Evolutionary conservation across 2,329 filamentous ascomycete species (phyloP).

Genomic region (Phialemoniopsis sp.): DNA sequence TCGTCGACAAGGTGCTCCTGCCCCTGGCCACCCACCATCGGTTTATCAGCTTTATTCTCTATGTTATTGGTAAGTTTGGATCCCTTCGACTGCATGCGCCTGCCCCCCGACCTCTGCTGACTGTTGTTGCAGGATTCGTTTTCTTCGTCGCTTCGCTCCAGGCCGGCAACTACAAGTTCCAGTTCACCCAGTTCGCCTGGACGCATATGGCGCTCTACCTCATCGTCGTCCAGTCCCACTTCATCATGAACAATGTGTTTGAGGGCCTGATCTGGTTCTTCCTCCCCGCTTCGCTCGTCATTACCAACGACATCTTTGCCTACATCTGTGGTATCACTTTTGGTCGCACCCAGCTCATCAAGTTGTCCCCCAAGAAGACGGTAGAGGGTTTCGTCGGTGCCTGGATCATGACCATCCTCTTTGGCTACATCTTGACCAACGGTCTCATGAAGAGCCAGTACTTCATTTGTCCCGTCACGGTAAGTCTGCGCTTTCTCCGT

Average conservation of each 20-base stretch:
- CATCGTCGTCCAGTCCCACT: slow-evolving; percentile 96
- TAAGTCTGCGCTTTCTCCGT: slow-evolving; percentile 27
- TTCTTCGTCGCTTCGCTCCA: slow-evolving; percentile 96
- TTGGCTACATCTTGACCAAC: slow-evolving; percentile 77
- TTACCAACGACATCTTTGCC: slow-evolving; percentile 98
- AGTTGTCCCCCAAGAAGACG: slow-evolving; percentile 97
- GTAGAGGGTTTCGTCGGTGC: slow-evolving; percentile 96
- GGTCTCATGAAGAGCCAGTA: slow-evolving; percentile 88
- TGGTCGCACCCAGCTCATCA: slow-evolving; percentile 93
- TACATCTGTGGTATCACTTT: slow-evolving; percentile 98
- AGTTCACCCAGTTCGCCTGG: slow-evolving; percentile 99
- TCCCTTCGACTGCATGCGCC: no score
- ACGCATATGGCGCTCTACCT: slow-evolving; percentile 98
- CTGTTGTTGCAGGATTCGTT: slow-evolving; percentile 68
- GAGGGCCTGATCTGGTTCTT: slow-evolving; percentile 99
- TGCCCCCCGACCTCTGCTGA: slow-evolving; percentile 17
- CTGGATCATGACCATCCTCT: slow-evolving; percentile 91
- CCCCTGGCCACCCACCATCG: slow-evolving; percentile 95
- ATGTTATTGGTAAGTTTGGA: slow-evolving; percentile 80
- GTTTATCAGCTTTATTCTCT: slow-evolving; percentile 98
- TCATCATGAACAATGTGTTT: slow-evolving; percentile 99
- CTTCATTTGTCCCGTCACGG: slow-evolving; percentile 96
- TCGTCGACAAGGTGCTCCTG: slow-evolving; percentile 89
- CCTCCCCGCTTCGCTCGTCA: slow-evolving; percentile 87
- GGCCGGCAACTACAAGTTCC: slow-evolving; percentile 95